phyloP scores from a whole-genome alignment of 495 filamentous ascomycete species.

The Parathielavia hyrcaniae region DNA sequence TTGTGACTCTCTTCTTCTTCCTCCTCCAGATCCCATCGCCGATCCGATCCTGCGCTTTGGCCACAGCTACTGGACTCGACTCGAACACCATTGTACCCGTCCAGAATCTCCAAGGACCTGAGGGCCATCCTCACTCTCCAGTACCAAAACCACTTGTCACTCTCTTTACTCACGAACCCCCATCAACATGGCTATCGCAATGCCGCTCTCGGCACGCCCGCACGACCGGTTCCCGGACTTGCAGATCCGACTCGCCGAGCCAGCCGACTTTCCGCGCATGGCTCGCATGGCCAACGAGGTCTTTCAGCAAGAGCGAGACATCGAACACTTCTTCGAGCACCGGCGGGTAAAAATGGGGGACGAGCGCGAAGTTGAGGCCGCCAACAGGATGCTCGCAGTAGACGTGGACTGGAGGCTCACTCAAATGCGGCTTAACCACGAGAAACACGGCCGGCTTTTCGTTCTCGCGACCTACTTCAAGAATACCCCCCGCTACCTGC shows the following conservation, averaged over 20 bases:
- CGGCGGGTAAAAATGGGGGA: not conserved
- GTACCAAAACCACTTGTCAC: not conserved
- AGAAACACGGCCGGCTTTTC: not conserved
- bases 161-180: not conserved
- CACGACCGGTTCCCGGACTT: not conserved
- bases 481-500: not conserved
- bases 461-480: constrained; percentile 3
- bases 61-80: too few relatives aligned
- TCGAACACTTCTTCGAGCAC: not conserved
- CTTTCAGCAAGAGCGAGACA: constrained; percentile 5
- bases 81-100: too few relatives aligned
- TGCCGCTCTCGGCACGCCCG: not conserved
- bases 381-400: not conserved
- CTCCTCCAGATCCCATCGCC: too few relatives aligned
- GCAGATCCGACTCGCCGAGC: not conserved
- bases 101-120: too few relatives aligned
- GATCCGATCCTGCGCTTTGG: too few relatives aligned
- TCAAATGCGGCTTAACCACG: not conserved
- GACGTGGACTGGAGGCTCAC: not conserved
- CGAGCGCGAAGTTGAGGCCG: not conserved
- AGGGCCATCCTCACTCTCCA: not conserved
- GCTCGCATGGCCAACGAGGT: constrained; percentile 10
- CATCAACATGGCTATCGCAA: not conserved
- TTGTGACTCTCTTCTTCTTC: too few relatives aligned
- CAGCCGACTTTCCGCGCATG: constrained; percentile 1